A percentile compares a stretch with the other conserved stretches of the same genome.
These are phyloP conservation scores for Pythium coloratum DNA, from an alignment of 352 stramenopile species.

Conservation along the genomic window DNA sequence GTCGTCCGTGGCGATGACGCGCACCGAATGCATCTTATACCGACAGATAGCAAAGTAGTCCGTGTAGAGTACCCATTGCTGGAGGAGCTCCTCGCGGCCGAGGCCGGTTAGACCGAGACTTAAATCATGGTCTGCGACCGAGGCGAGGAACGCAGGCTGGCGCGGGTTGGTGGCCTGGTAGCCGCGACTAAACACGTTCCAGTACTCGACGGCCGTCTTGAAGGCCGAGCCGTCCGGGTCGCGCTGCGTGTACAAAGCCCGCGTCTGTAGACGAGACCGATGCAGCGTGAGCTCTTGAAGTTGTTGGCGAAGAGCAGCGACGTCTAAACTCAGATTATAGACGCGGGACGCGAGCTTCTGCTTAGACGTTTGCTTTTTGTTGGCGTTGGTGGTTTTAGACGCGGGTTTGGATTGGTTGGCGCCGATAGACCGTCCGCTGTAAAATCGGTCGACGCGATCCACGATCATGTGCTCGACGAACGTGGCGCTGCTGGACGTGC, in stretches of 20 bases:
- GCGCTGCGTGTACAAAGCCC: conserved; percentile 9
- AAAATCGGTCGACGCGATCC: not conserved
- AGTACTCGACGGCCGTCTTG: conserved; percentile 18
- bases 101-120: conserved; percentile 1
- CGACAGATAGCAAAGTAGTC: conserved; percentile 9
- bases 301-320: conserved; percentile 5
- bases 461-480: not conserved
- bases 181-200: conserved; percentile 19
- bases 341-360: conserved; percentile 7
- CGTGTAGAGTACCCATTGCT: conserved; percentile 11
- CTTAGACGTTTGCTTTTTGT: conserved; percentile 14
- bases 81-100: conserved; percentile 2
- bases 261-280: conserved; percentile 18
- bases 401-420: not conserved
- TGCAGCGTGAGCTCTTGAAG: conserved; percentile 17
- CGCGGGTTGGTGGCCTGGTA: not conserved
- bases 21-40: conserved; percentile 1
- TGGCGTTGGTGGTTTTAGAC: not conserved
- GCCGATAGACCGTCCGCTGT: not conserved
- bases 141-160: conserved; percentile 5
- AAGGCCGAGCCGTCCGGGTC: conserved; percentile 17
- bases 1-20: not conserved
- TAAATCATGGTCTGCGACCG: conserved; percentile 3
- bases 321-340: conserved; percentile 24
- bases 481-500: not conserved